Base-by-base conservation (phyloP, 495 filamentous ascomycete species). In the Aspergillus affinis region DNA sequence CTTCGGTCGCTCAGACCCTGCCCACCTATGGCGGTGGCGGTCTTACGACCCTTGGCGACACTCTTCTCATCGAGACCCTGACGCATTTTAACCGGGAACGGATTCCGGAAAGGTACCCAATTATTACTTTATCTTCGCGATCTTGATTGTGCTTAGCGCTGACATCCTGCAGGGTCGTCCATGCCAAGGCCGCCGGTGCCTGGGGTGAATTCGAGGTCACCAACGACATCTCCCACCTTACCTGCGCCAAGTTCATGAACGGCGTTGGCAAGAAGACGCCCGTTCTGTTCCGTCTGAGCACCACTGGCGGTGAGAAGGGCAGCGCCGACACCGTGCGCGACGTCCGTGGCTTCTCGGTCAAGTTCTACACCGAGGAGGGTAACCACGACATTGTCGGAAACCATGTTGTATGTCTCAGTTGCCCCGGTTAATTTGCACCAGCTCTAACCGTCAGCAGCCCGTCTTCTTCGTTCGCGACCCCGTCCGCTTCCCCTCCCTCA, bases 301-400 rank as follows among this genome's bases (percentile, higher is more conserved):
- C 87, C 4, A 84, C 88, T 7, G 86, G 80, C 23, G 78, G 80
- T 26, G 87, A 88, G 68, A 79, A 82, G 60, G 88, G 87, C 17
- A 87, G 83, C 29, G 72, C 87, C 29, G 88, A 90, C 56, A 84
- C 82, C 2, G 78, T 82, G 0, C 79, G 88, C 7, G 87, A 90
- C 73, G 83, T 87, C 10, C 77, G 85, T 58, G 88, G 88, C 4
- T 90, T 85, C 66, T 78, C 84, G 12, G 73, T 89, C 72, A 90
- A 90, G 77, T 85, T 92, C 71, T 91, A 89, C 68, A 92, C 90
- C 2, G 78, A 89, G 27, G 88, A 94, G 64, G 89, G 89, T 10
- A 91, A 91, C 68, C 86, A 84, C 68, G 90, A 92, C 61, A 70
- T 67, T 60, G 75, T 78, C 19, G 67, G 69, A 19, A 74, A 75